Evolutionary conservation across 768 basidiomycete genomes (phyloP), one percentile per base, ranked within the genome.

Genomic region (Pisolithus orientalis): DNA sequence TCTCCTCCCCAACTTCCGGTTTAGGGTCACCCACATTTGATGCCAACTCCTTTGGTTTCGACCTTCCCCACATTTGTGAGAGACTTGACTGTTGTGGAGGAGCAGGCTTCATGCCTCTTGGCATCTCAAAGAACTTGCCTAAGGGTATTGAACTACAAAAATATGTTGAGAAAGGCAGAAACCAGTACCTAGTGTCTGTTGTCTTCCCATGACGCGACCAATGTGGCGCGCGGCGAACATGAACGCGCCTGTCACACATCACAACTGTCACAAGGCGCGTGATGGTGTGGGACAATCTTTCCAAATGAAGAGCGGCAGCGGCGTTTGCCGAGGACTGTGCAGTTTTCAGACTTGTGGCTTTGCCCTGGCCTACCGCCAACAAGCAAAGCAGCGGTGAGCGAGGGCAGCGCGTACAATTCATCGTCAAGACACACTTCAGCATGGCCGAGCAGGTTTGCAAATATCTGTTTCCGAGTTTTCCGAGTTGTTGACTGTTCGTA

Each of bases 71-170:
- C 72, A 89, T 75, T 50, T 90, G 86, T 52, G 80, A 75, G 38
- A 93, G 78, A 60, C 74, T 90, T n/a, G 88, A 75, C 65, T 93
- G 90, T 53, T 89, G 87, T 6, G 84, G 81, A 0, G 85, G 84
- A 3, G 83, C 66, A 28, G 80, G 64, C 67, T 87, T 90, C n/a
- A 63, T 57, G 28, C 76, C 75, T 57, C 76, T 77, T 0, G 90
- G 86, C 85, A 90, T 87, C 53, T 76, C 73, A 51, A 90, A 82
- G 56, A 90, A 91, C 62, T 80, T 87, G 37, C 83, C 88, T 91
- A 24, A 49, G 28, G 54, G 39, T 53, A 32, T 38, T 31, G 39
- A 40, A 29, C 46, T 25, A 38, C 39, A 52, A 44, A 48, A 44
- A 39, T 39, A 40, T 37, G 11, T 29, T 1, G 29, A 17, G 17